phyloP scores from a whole-genome alignment of 257 asterid species.

The Scutellaria minor region DNA sequence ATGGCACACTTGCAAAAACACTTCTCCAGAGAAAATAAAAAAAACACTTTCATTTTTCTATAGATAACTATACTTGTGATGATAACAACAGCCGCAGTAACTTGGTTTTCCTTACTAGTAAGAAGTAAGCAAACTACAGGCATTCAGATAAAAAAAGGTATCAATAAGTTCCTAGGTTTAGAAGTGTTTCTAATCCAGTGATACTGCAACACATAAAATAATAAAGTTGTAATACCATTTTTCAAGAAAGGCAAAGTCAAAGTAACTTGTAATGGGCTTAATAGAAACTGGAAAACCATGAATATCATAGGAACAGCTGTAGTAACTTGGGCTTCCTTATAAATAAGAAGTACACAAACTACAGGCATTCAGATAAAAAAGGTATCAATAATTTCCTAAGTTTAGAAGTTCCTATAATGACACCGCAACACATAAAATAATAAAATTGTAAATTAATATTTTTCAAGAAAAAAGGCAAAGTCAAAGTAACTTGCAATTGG shows the following conservation, averaged over 20 bases:
- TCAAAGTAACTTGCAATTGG: not conserved
- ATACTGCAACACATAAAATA: constrained; percentile 4
- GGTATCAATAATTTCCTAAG: constrained; percentile 1
- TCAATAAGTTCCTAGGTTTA: not conserved
- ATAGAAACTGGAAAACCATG: constrained; percentile 12
- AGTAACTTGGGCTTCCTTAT: not conserved
- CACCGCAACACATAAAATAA: constrained; percentile 3
- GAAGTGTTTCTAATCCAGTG: not conserved
- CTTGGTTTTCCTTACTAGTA: constrained; percentile 9
- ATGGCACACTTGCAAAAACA: not conserved
- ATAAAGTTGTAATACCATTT: not conserved
- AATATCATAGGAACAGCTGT: not conserved
- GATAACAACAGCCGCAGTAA: constrained; percentile 9
- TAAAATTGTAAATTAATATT: not conserved
- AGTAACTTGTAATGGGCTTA: not conserved
- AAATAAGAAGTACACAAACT: not conserved
- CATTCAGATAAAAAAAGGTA: constrained; percentile 2
- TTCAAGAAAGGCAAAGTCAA: not conserved
- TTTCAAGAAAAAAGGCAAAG: not conserved
- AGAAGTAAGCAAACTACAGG: not conserved
- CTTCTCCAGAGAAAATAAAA: constrained; percentile 2
- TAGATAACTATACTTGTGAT: not conserved
- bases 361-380: not conserved
- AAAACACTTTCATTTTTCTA: constrained; percentile 19
- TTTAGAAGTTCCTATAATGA: not conserved